Conservation (phyloP, 768 basidiomycete genomes). For the Steccherinum ochraceum region DNA sequence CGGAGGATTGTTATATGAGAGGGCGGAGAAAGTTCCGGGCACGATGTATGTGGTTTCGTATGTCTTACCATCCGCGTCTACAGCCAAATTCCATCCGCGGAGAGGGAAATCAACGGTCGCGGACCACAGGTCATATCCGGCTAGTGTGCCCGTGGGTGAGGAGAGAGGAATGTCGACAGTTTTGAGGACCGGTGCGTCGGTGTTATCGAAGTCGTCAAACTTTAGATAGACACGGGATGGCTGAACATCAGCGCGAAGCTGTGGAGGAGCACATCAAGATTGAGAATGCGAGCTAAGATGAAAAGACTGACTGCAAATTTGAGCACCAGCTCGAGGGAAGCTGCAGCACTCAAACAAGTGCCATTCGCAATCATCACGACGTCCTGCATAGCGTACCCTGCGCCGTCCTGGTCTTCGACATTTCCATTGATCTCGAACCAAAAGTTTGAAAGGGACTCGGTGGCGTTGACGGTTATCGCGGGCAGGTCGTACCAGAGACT, state of each 20-base stretch:
- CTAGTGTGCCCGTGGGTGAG: no score
- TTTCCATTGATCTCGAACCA: conserved; percentile 43
- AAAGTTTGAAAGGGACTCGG: conserved; percentile 38
- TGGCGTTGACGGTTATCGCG: conserved; percentile 24
- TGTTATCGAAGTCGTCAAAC: background rate
- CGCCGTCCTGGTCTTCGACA: background rate
- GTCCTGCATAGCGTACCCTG: background rate
- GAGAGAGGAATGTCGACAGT: background rate
- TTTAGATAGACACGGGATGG: background rate
- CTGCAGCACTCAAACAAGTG: background rate
- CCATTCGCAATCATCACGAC: background rate
- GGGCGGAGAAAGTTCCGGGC: no score
- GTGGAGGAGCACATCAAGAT: no score
- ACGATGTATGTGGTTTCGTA: no score
- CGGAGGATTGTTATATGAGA: no score
- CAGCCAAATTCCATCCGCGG: no score
- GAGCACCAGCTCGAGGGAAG: background rate
- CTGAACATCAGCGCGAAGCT: background rate
- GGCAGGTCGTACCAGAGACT: background rate
- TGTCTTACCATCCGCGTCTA: no score
- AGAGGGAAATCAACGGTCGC: no score
- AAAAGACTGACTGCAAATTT: background rate
- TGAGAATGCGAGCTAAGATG: no score
- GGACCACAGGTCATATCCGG: background rate
- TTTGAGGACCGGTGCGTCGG: background rate